Conservation (phyloP, 2,329 filamentous ascomycete species). For the Clarireedia sp. region DNA sequence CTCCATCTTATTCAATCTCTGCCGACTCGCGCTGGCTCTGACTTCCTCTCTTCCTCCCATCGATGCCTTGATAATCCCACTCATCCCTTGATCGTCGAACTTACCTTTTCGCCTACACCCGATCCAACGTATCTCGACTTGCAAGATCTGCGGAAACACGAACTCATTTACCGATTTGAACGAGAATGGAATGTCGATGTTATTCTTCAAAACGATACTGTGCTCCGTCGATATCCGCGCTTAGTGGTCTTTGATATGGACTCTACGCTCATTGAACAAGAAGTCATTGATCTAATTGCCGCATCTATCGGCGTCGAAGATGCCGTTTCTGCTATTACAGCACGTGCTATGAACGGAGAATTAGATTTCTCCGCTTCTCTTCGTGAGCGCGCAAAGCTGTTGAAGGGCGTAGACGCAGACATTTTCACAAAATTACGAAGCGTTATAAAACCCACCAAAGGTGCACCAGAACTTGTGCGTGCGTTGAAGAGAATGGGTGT, state of each 20-base stretch:
- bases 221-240: constrained; percentile 72
- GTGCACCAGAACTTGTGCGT: constrained; percentile 65
- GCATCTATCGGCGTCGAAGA: constrained; percentile 74
- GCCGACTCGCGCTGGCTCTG: constrained; percentile 43
- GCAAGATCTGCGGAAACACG: constrained; percentile 67
- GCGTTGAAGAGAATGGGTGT: constrained; percentile 72
- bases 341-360: constrained; percentile 91
- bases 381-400: constrained; percentile 68
- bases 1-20: constrained; percentile 58
- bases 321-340: constrained; percentile 81
- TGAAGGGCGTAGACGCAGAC: constrained; percentile 70
- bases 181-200: constrained; percentile 85
- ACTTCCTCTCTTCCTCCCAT: constrained; percentile 51
- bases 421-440: constrained; percentile 73
- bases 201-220: constrained; percentile 62
- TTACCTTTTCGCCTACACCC: constrained; percentile 54
- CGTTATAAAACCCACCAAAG: constrained; percentile 72
- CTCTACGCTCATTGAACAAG: constrained; percentile 91
- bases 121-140: constrained; percentile 56
- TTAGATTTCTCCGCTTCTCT: constrained; percentile 84
- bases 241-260: constrained; percentile 98
- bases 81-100: constrained; percentile 57
- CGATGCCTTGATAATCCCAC: constrained; percentile 54
- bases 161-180: constrained; percentile 77
- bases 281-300: constrained; percentile 94